Percentiles rank a stretch among this genome's conserved stretches.
Evolutionary conservation across 306 rosid species (phyloP).

Genomic region (Medicago arabica): DNA sequence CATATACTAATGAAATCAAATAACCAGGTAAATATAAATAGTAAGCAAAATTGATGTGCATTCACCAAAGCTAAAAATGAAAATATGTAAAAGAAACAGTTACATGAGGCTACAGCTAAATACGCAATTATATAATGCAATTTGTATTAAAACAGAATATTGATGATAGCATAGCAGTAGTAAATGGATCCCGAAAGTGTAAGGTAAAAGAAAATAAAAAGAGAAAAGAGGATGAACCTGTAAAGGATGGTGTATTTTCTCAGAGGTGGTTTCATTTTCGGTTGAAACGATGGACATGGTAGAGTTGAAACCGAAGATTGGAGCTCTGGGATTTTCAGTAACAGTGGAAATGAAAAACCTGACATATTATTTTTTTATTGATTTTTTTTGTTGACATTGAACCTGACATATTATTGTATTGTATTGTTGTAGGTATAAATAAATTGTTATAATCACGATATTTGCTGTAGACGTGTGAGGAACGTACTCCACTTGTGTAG

Average conservation of each 20-base stretch:
- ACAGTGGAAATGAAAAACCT: slow-evolving; percentile 13
- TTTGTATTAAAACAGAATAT: neutral
- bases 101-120: neutral
- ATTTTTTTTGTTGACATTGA: no score
- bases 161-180: neutral
- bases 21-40: neutral
- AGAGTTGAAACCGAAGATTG: slow-evolving; percentile 32
- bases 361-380: no score
- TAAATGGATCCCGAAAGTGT: slow-evolving; percentile 3
- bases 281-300: slow-evolving; percentile 56
- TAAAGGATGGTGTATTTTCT: slow-evolving; percentile 51
- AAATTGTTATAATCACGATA: no score
- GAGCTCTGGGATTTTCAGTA: neutral
- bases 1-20: neutral
- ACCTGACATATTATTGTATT: no score
- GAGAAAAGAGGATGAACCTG: slow-evolving; percentile 56
- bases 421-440: no score
- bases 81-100: neutral
- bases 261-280: slow-evolving; percentile 11
- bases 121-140: neutral
- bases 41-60: neutral
- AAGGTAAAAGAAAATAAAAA: neutral
- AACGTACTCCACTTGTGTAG: no score
- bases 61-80: neutral
- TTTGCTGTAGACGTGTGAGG: no score